These are phyloP conservation scores for Xerocomellus chrysenteron DNA, from an alignment of 768 basidiomycete genomes.

Conservation along the genomic window DNA sequence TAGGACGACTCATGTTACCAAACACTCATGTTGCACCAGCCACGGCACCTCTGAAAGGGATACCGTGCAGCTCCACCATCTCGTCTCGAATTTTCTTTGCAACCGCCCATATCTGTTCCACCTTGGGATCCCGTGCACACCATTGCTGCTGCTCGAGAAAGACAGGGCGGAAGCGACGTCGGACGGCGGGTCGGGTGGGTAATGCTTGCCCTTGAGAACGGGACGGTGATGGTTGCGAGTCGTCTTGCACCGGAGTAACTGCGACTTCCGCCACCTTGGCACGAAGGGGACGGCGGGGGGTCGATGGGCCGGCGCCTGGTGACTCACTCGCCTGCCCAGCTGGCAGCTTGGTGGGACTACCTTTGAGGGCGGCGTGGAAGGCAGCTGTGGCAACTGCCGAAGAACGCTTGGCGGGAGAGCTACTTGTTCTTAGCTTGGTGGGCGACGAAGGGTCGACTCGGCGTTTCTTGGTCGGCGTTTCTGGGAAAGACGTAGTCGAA, in stretches of 20 bases:
- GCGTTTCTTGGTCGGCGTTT: slow-evolving; percentile 45
- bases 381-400: slow-evolving; percentile 3
- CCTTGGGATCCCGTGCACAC: slow-evolving; percentile 41
- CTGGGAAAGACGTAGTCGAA: slow-evolving; percentile 28
- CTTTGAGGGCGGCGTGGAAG: slow-evolving; percentile 20
- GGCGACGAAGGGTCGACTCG: slow-evolving; percentile 26
- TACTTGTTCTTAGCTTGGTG: slow-evolving; percentile 12
- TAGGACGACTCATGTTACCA: too few species aligned
- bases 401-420: slow-evolving; percentile 9
- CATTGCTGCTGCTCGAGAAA: slow-evolving; percentile 53
- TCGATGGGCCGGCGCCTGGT: slow-evolving; percentile 21
- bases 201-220: slow-evolving; percentile 14
- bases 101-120: slow-evolving; percentile 26
- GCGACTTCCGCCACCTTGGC: slow-evolving; percentile 3
- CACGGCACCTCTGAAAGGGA: slow-evolving; percentile 5
- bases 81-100: slow-evolving; percentile 12
- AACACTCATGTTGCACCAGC: background rate
- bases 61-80: slow-evolving; percentile 16
- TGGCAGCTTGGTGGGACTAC: slow-evolving; percentile 5
- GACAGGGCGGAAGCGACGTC: slow-evolving; percentile 47
- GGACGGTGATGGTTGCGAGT: slow-evolving; percentile 25
- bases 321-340: background rate
- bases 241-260: slow-evolving; percentile 10
- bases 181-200: slow-evolving; percentile 14
- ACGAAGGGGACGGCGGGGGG: slow-evolving; percentile 20